phyloP scores from a whole-genome alignment of 2,329 filamentous ascomycete species.

The Nigrospora osmanthi region DNA sequence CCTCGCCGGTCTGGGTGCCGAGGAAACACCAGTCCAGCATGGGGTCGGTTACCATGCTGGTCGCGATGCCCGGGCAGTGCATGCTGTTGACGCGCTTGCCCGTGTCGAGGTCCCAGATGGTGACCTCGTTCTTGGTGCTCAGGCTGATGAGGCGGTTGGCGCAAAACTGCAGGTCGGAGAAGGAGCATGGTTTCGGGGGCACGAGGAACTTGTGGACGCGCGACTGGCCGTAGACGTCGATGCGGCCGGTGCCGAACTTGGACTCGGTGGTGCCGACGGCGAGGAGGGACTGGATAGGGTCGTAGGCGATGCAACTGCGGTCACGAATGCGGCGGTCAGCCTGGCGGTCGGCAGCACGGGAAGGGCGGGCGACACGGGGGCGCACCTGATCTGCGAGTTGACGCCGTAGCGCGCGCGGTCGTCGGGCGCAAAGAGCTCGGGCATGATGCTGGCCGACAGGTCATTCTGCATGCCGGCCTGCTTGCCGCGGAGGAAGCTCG shows the following conservation, averaged over 20 bases:
- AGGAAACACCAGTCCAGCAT: slow-evolving; percentile 91
- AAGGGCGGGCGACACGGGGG: neutral
- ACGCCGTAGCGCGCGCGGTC: slow-evolving; percentile 79
- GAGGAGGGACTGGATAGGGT: slow-evolving; percentile 87
- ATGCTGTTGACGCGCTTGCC: slow-evolving; percentile 61
- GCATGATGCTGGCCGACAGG: slow-evolving; percentile 71
- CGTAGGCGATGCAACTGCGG: slow-evolving; percentile 74
- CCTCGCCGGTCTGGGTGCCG: slow-evolving; percentile 73
- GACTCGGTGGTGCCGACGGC: slow-evolving; percentile 87
- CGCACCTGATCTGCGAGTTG: slow-evolving; percentile 62
- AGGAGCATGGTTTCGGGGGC: slow-evolving; percentile 64
- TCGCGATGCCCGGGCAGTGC: slow-evolving; percentile 69
- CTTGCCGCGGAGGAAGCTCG: slow-evolving; percentile 82
- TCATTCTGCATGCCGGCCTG: slow-evolving; percentile 90
- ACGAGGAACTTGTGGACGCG: slow-evolving; percentile 71
- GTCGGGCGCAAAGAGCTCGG: slow-evolving; percentile 74
- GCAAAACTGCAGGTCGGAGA: slow-evolving; percentile 74
- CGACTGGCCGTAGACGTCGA: slow-evolving; percentile 80
- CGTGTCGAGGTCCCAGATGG: slow-evolving; percentile 71
- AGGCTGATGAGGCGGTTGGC: slow-evolving; percentile 78
- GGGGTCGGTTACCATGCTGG: slow-evolving; percentile 71
- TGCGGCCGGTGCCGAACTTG: slow-evolving; percentile 75
- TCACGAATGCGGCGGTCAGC: neutral
- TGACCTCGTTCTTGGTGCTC: slow-evolving; percentile 79
- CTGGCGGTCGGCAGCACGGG: too few relatives aligned